Evolutionary conservation across 1,284 basidiomycete species (phyloP).

Genomic region (Ustilago tritici): DNA sequence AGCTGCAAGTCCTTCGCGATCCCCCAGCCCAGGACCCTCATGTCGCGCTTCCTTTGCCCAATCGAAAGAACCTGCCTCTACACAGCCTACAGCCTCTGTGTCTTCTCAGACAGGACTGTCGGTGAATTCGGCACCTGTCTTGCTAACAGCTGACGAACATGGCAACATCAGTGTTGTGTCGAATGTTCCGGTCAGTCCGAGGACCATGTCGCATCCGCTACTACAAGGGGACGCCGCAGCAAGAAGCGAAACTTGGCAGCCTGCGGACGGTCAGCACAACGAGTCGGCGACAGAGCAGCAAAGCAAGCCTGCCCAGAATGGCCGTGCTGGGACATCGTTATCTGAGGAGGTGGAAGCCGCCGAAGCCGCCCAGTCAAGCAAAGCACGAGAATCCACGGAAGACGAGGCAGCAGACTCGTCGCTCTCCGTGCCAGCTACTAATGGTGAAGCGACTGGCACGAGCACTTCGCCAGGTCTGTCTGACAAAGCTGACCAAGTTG

Average conservation of each 20-base stretch:
- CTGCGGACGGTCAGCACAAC: not conserved
- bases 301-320: not conserved
- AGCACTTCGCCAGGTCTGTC: constrained; percentile 25
- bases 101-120: not conserved
- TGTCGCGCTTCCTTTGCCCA: constrained; percentile 14
- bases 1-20: constrained; percentile 29
- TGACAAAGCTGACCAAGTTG: constrained; percentile 46
- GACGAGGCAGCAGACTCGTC: constrained; percentile 1
- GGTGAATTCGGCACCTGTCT: constrained; percentile 12
- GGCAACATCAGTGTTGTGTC: constrained; percentile 44
- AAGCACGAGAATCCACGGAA: not conserved
- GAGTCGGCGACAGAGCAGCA: not conserved
- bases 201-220: constrained; percentile 4
- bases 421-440: not conserved
- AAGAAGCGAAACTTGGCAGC: not conserved
- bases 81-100: not conserved
- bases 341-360: constrained; percentile 34
- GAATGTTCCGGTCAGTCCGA: constrained; percentile 29
- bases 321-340: constrained; percentile 18
- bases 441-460: not conserved
- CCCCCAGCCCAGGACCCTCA: constrained; percentile 17
- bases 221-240: not conserved
- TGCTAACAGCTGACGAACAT: constrained; percentile 43
- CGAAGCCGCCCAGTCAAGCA: constrained; percentile 14
- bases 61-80: not conserved